phyloP scores from a whole-genome alignment of 768 basidiomycete species.

The Cystobasidium ongulense region DNA sequence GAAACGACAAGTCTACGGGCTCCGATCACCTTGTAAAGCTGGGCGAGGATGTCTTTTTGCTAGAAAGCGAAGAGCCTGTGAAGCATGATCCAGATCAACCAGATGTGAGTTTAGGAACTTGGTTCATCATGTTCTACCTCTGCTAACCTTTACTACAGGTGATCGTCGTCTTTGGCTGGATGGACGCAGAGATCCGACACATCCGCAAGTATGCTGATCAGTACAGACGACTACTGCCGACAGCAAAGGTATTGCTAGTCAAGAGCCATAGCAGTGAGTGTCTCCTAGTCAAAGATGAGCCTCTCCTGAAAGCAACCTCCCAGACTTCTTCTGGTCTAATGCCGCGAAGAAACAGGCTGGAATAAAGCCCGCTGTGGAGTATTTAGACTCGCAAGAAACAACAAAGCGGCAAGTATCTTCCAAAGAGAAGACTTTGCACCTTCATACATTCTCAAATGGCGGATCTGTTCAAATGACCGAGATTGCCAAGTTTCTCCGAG shows the following conservation, averaged over 20 bases:
- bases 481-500: background rate
- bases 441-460: slow-evolving; percentile 26
- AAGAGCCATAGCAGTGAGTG: slow-evolving; percentile 24
- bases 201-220: slow-evolving; percentile 11
- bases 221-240: background rate
- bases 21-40: background rate
- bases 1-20: background rate
- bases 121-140: too few species aligned
- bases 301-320: background rate
- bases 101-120: background rate
- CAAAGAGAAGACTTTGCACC: background rate
- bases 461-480: slow-evolving; percentile 2
- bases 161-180: slow-evolving; percentile 26
- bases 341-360: background rate
- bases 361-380: background rate
- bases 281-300: background rate
- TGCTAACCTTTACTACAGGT: background rate
- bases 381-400: background rate
- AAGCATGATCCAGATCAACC: background rate
- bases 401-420: background rate
- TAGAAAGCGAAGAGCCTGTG: background rate
- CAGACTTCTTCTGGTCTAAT: slow-evolving; percentile 23
- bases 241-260: background rate
- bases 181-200: slow-evolving; percentile 7
- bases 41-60: background rate